Base-by-base conservation (phyloP, 1,284 basidiomycete species). In the Erythrobasidium hasegawianum region DNA sequence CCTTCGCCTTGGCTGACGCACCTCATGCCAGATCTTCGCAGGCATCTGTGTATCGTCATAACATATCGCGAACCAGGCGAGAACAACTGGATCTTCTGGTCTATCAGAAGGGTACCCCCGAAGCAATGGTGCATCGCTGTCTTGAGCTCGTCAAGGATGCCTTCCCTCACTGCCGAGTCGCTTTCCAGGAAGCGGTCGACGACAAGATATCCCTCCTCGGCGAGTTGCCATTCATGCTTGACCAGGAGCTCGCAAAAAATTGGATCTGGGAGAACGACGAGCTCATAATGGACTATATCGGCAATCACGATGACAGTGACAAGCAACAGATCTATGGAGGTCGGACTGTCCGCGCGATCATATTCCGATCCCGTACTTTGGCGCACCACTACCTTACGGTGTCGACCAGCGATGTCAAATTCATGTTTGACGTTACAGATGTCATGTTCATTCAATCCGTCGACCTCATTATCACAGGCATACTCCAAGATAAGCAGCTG, bases 401-500 rank as follows among this genome's bases (percentile, higher is more conserved):
- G 2, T 49, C 52, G 41, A 40, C 59, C 1, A 33, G 24, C 27
- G 13, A 26, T 38, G 24, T 55, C 10, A 49, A 40, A 9, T 33
- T 53, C 26, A 45, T 62, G 14, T 62, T 54, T 49, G 38, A 62
- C 43, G 59, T 49, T 9, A 45, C 49, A 16, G 59, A 62, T 45
- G 38, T 55, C 7, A 33, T 62, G 10, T 62, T 62, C 38, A 26
- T 62, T 8, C 59, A 54, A 8, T 62, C 59, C 8, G 50, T 49
- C 59, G 59, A 33, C 7, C 38, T 62, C 49, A 38, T 62, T 20
- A 54, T 62, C 7, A 52, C 59, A 5, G 41, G 50, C 24, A 43
- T 33, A 2, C 43, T 62, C 18, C 59, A 62, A 33, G 38, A 53
- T 39, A 26, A 52, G 27, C 59, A 53, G 3, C 59, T 62, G 14